These are phyloP conservation scores for Syzygium jambos DNA, from an alignment of 345 rosid species.

Conservation along the genomic window DNA sequence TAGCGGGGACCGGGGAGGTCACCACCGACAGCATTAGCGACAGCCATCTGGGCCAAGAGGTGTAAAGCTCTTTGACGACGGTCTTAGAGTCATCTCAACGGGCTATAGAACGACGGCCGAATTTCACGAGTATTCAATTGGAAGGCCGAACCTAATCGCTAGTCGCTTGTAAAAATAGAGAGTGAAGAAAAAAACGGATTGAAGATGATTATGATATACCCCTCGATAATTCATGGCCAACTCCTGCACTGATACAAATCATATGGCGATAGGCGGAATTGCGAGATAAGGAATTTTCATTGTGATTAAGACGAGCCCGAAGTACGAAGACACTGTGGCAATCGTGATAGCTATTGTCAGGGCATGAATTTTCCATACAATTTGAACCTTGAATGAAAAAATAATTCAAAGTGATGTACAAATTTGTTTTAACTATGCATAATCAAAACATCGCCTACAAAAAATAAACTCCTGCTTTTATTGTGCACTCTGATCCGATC, in stretches of 20 bases:
- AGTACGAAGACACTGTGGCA: background rate
- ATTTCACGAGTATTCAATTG: no score
- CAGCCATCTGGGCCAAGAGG: no score
- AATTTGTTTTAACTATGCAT: background rate
- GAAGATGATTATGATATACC: background rate
- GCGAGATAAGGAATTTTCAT: background rate
- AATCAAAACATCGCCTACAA: background rate
- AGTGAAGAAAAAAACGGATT: background rate
- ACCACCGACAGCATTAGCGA: no score
- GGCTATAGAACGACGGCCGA: no score
- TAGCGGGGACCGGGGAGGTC: no score
- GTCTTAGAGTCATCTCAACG: no score
- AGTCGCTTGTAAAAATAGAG: background rate
- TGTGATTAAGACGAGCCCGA: background rate
- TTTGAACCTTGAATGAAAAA: background rate
- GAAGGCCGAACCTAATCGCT: no score
- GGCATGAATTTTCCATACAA: background rate
- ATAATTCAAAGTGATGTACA: background rate
- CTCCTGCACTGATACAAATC: background rate
- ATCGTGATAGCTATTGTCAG: no score
- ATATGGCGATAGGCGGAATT: background rate
- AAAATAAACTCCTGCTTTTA: background rate
- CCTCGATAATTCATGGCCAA: background rate
- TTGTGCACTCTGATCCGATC: background rate
- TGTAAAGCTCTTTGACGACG: no score